Base-by-base conservation (phyloP, 805 yeast genomes). In the Cyberlindnera euphorbiiphila region DNA sequence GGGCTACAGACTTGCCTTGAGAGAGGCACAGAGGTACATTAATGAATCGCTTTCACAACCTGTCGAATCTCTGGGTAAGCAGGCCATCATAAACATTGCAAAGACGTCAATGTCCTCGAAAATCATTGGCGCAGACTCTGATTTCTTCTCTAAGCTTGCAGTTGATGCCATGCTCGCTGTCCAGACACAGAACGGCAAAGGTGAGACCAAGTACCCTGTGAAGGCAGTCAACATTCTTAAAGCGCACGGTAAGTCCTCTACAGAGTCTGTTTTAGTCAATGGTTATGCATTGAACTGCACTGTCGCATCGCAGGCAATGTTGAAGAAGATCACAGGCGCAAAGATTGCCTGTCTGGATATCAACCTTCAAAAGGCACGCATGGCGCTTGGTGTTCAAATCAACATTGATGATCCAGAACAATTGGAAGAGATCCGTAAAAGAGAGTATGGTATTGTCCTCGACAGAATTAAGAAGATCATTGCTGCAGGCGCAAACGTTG, bases 381-480 rank as follows among this genome's bases (percentile, higher is more conserved):
- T 93, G 96, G 96, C 97, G 28, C 79, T 93, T 79, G 99, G 99
- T 38, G 98, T 93, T 36, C 95, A 88, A 62, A 85, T 93, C 62
- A 89, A 89, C 59, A 87, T 93, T 57, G 95, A 86, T 53, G 97
- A 93, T 61, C 98, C 99, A 28, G 96, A 93, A 53, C 96, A 87
- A 65, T 74, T 93, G 51, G 99, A 93, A 68, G 69, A 78, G 80
- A 60, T 96, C 93, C 32, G 98, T 89, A 71, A 84, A 79, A 66
- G 83, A 75, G 49, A 93, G 86, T 70, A 91, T 86, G 98, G 84
- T 75, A 66, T 71, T 19, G 56, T 55, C 13, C 29, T 55, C 33
- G 60, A 64, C 39, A 91, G 93, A 66, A 87, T 93, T 49, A 93
- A 80, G 45, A 87, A 87, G 62, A 91, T 93, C 63, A 80, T 86